Evolutionary conservation across 108 stramenopile genomes (phyloP), one percentile per base, ranked within the genome.

Genomic region (Cyclostephanos invisitatus): DNA sequence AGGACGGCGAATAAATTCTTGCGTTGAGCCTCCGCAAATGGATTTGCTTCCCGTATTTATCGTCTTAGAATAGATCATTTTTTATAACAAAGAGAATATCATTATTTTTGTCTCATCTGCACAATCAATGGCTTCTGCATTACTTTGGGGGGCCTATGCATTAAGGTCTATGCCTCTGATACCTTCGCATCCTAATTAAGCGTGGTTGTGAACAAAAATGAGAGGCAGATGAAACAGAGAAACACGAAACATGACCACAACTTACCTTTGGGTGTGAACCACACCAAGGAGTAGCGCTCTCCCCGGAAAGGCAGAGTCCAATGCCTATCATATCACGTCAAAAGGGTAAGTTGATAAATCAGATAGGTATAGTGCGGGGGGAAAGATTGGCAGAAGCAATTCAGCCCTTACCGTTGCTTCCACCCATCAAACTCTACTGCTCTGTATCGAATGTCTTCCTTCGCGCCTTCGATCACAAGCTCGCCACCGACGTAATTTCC

Each of bases 231-330:
- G 24, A 53, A 3, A 5, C 24, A 18, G 51, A 53, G 17, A 53
- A 14, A 14, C 11, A 21, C 7, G 6, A 53, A 53, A 18, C 3
- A 14, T 6, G 6, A 18, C 7, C 51, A 2, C 20, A 53, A 53
- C 51, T 53, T 53, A 7, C 92, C 92, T 72, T 91, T 92, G 14
- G 96, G 98, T 6, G 98, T 97, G 77, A 98, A 98, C 96, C 96
- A 98, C 9, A 98, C 98, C 25, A 98, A 75, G 67, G 83, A 84
- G 63, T 87, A 98, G 9, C 98, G 86, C 80, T 98, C 98, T 55
- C 98, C 98, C 38, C 56, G 25, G 58, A 98, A 98, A 6, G 96
- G 96, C 70, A 92, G 73, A 8, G 95, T 96, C 92, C 93, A 98
- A 81, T 98, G 98, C 62, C 96, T 68, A 71, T 96, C 81, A 32